Evolutionary conservation across 2,329 filamentous ascomycete genomes (phyloP).

Genomic region (Cryphonectria carpinicola): DNA sequence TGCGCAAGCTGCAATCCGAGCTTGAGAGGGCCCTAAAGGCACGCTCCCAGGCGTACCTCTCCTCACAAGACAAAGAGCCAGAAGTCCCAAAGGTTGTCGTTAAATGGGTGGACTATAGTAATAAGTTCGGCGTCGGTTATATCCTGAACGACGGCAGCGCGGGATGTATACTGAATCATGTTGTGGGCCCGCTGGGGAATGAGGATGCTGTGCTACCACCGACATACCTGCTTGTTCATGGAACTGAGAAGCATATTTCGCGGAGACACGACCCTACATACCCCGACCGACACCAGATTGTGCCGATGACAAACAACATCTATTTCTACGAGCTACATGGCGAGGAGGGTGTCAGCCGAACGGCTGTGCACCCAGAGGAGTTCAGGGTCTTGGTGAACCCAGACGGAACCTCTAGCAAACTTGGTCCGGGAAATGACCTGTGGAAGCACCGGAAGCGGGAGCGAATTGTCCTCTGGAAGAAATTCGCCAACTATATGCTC

Average conservation of each 20-base stretch:
- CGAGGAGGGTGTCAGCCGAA: conserved; percentile 63
- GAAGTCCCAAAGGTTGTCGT: conserved; percentile 67
- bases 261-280: conserved; percentile 61
- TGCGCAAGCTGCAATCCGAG: conserved; percentile 61
- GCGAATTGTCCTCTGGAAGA: conserved; percentile 71
- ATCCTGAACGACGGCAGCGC: conserved; percentile 82
- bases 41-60: conserved; percentile 64
- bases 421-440: conserved; percentile 65
- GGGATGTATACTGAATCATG: conserved; percentile 67
- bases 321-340: conserved; percentile 77
- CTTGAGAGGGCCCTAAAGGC: conserved; percentile 66
- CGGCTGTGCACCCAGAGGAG: conserved; percentile 66
- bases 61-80: conserved; percentile 56
- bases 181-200: conserved; percentile 55
- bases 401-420: conserved; percentile 63
- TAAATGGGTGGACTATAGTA: conserved; percentile 89
- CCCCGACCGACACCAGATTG: conserved; percentile 60
- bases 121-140: conserved; percentile 84
- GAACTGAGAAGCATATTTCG: conserved; percentile 72
- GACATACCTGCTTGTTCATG: conserved; percentile 71
- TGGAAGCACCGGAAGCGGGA: conserved; percentile 69
- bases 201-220: conserved; percentile 63
- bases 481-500: conserved; percentile 76
- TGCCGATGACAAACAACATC: conserved; percentile 67
- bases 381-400: conserved; percentile 60